Percentiles rank a stretch among this genome's conserved stretches.
These are phyloP conservation scores for Yamadazyma sp. DNA, from an alignment of 805 yeast species.

Conservation along the genomic window DNA sequence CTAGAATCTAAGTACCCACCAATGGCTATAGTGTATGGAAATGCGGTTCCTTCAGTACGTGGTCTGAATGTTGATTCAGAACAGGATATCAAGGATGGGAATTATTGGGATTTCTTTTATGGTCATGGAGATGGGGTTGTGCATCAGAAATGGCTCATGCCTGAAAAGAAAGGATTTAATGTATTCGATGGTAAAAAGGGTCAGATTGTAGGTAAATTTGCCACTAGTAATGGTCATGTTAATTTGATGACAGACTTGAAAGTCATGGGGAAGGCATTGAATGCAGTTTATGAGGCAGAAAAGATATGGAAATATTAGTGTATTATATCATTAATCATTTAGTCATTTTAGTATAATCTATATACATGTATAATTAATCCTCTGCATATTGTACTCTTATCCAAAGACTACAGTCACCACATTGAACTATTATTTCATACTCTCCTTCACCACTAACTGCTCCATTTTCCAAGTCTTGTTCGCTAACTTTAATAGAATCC, in stretches of 20 bases:
- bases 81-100: constrained; percentile 66
- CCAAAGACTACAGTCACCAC: constrained; percentile 85
- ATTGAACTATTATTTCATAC: constrained; percentile 72
- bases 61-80: constrained; percentile 65
- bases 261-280: constrained; percentile 68
- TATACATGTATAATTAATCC: constrained; percentile 9
- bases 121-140: constrained; percentile 96
- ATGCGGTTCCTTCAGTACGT: constrained; percentile 78
- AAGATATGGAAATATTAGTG: constrained; percentile 24
- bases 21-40: constrained; percentile 76
- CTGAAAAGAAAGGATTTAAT: constrained; percentile 64
- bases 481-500: constrained; percentile 58
- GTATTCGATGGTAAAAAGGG: constrained; percentile 29
- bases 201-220: constrained; percentile 64
- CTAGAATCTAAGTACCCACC: constrained; percentile 68
- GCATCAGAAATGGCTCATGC: constrained; percentile 78
- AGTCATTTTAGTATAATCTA: background rate
- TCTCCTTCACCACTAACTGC: constrained; percentile 52
- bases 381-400: constrained; percentile 68
- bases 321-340: background rate
- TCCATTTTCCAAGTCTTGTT: constrained; percentile 54
- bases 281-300: constrained; percentile 61
- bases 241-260: constrained; percentile 71
- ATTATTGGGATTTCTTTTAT: constrained; percentile 71
- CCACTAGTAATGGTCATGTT: constrained; percentile 72